Base-by-base conservation (phyloP, 495 filamentous ascomycete genomes). In the Hypomontagnella submonticulosa region DNA sequence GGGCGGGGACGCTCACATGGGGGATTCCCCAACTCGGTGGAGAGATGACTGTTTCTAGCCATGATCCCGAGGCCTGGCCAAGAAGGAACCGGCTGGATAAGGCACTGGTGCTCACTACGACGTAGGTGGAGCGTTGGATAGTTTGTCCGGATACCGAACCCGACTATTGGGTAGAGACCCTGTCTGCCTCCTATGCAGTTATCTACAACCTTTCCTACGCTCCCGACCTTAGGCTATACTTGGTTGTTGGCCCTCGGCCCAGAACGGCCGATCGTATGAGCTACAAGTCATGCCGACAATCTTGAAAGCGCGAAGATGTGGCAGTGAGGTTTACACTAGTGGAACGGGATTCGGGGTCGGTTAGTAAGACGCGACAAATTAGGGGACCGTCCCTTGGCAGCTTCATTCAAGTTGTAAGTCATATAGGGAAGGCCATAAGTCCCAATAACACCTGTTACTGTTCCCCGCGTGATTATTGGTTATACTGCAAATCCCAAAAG, bases 141-240 rank as follows among this genome's bases (percentile, higher is more conserved):
- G 42, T 68, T 59, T 59, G 58, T 42, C 65, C 65, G 65, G 34
- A 27, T 5, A 50, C 16, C 19, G 18, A 13, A 37, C 15, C 18
- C 9, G 30, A 56, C 41, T 46, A 61, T 48, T 62, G 64, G 58
- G 53, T 16, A 62, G 37, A 27, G 34, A 30, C 52, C 43, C 37
- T 42, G 49, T 18, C 46, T 42, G 36, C 16, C 37, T 54, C 36
- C 30, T 43, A 40, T 18, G 19, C 37, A 43, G 15, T 8, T 15
- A 37, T 57, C 19, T 51, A 30, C 41, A 10, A 41, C 20, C 6
- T 48, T 27, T 53, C 34, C 41, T 44, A 38, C 34, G 11, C 37
- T n/a, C 33, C 12, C 13, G 59, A 63, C 13, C 65, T 68, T 68
- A 68, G 65, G 23, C 65, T 68, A 68, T 68, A 63, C 48, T 63